A percentile compares a stretch with the other conserved stretches of the same genome.
Conservation (phyloP, 352 stramenopile genomes). For the Pythium aquatile region DNA sequence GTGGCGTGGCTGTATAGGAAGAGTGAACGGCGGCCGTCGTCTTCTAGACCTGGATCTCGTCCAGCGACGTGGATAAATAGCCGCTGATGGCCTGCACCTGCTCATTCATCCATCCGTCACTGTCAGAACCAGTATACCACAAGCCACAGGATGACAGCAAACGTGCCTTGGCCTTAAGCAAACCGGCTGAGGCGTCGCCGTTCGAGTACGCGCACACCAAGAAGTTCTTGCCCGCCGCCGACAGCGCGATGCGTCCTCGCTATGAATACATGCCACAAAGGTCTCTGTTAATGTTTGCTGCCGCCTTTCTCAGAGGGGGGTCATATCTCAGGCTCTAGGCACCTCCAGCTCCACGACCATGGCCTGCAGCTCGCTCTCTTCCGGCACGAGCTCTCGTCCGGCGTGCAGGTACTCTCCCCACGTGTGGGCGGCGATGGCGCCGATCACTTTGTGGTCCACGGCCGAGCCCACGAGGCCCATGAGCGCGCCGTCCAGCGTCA, state of each 20-base stretch:
- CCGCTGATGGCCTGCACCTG: constrained; percentile 61
- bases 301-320: not conserved
- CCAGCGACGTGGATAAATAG: constrained; percentile 62
- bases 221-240: constrained; percentile 65
- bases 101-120: not conserved
- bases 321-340: constrained; percentile 1
- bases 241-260: constrained; percentile 61
- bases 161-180: constrained; percentile 75
- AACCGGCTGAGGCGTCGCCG: constrained; percentile 46
- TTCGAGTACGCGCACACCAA: constrained; percentile 75
- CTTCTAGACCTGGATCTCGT: constrained; percentile 67
- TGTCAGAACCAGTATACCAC: not conserved
- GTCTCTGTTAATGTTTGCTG: not conserved
- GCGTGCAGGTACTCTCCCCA: constrained; percentile 83
- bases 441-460: constrained; percentile 84
- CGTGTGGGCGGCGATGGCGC: constrained; percentile 80
- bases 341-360: constrained; percentile 80
- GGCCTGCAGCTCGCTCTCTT: constrained; percentile 45
- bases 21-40: not conserved
- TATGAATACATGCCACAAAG: constrained; percentile 12
- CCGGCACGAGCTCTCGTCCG: constrained; percentile 62
- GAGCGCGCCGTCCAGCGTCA: constrained; percentile 84
- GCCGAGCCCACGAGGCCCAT: constrained; percentile 68
- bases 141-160: not conserved
- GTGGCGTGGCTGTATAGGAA: not conserved